Percentiles rank a stretch among this genome's conserved stretches.
These are phyloP conservation scores for Vanrija sp. DNA, from an alignment of 1,284 basidiomycete genomes.

Conservation along the genomic window DNA sequence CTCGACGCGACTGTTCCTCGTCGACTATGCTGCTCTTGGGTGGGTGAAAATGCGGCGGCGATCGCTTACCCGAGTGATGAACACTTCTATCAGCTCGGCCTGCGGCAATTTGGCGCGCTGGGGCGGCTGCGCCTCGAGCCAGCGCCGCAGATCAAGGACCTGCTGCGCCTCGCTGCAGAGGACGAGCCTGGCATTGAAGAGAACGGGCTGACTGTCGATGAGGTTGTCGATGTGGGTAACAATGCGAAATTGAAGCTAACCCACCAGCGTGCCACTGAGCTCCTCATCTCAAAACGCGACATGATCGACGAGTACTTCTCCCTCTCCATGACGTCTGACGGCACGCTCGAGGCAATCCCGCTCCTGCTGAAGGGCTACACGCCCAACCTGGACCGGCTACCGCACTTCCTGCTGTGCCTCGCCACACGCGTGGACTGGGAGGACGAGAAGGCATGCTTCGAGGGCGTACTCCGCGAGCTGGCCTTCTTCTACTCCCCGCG, in stretches of 20 bases:
- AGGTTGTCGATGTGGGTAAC: constrained; percentile 66
- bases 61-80: constrained; percentile 64
- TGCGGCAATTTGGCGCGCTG: constrained; percentile 87
- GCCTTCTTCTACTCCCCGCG: constrained; percentile 83
- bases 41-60: constrained; percentile 49
- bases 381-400: constrained; percentile 79
- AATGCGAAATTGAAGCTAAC: background rate
- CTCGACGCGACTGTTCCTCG: constrained; percentile 79
- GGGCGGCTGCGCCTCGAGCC: constrained; percentile 75
- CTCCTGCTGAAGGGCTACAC: constrained; percentile 77
- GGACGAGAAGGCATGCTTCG: constrained; percentile 79
- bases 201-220: constrained; percentile 41
- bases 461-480: constrained; percentile 77
- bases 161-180: constrained; percentile 75
- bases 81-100: constrained; percentile 88
- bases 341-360: constrained; percentile 70
- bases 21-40: constrained; percentile 79
- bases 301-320: constrained; percentile 95
- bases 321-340: constrained; percentile 62
- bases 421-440: constrained; percentile 87
- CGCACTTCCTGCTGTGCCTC: constrained; percentile 76
- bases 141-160: constrained; percentile 64
- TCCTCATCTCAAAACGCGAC: constrained; percentile 57
- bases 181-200: constrained; percentile 54
- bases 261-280: constrained; percentile 7